Conservation (phyloP, 306 rosid genomes). For the Chamaecrista fasciculata region DNA sequence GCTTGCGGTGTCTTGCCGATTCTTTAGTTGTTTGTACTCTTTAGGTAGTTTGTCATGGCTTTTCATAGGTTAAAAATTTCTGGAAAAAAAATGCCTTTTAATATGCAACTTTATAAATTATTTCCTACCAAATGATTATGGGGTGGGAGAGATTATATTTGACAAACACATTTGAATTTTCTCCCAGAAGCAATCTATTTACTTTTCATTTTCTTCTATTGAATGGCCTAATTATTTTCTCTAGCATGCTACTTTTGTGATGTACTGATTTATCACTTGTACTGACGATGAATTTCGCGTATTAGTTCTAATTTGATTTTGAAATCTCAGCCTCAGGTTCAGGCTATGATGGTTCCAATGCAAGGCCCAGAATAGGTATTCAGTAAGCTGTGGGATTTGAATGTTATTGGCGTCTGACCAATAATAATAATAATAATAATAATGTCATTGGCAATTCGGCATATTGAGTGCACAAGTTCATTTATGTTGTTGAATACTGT, state of each 20-base stretch:
- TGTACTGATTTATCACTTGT: background rate
- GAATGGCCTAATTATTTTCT: background rate
- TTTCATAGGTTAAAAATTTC: background rate
- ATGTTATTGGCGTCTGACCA: conserved; percentile 27
- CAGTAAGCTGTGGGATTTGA: conserved; percentile 29
- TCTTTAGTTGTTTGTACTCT: background rate
- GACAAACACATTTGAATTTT: background rate
- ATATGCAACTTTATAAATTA: background rate
- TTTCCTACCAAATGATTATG: background rate
- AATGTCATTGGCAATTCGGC: conserved; percentile 20
- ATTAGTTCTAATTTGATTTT: background rate
- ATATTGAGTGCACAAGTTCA: conserved; percentile 32
- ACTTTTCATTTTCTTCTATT: background rate
- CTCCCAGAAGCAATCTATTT: background rate
- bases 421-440: background rate
- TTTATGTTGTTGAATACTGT: conserved; percentile 36
- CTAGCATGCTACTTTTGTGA: background rate
- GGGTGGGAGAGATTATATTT: background rate
- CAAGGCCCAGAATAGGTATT: conserved; percentile 70
- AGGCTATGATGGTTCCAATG: conserved; percentile 84
- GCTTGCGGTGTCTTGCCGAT: background rate
- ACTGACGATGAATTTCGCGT: background rate
- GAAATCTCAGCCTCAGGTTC: conserved; percentile 51
- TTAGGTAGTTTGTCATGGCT: conserved; percentile 6
- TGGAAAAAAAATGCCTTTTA: background rate